Evolutionary conservation across 139 green algal genomes (phyloP).

Genomic region (Protoeuglena noctilucae): DNA sequence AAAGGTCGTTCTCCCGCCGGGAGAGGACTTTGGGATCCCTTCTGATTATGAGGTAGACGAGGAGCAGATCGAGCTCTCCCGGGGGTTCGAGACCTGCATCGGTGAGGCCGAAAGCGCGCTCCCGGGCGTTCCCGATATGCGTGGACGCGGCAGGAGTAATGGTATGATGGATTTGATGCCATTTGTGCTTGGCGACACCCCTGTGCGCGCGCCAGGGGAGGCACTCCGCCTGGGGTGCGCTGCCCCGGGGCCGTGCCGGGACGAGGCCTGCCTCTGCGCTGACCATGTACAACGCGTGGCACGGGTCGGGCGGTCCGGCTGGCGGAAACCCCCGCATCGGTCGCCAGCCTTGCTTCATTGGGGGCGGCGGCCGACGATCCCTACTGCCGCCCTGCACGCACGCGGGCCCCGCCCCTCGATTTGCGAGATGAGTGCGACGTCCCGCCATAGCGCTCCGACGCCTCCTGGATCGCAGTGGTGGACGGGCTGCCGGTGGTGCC

Average conservation of each 20-base stretch:
- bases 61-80: constrained; percentile 37
- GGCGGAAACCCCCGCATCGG: too few species aligned
- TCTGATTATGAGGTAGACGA: constrained; percentile 74
- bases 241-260: neutral
- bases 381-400: neutral
- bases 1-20: constrained; percentile 69
- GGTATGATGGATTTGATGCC: neutral
- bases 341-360: too few species aligned
- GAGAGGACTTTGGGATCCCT: constrained; percentile 77
- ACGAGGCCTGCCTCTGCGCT: too few species aligned
- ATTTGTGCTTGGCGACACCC: neutral
- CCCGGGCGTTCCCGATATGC: constrained; percentile 70
- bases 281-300: too few species aligned
- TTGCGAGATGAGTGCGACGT: neutral
- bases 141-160: neutral
- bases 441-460: neutral
- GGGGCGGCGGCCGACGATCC: neutral
- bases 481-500: constrained; percentile 77
- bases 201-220: constrained; percentile 1
- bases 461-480: constrained; percentile 55
- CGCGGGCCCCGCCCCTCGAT: neutral
- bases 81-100: too few species aligned
- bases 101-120: constrained; percentile 82
- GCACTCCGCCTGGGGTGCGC: neutral
- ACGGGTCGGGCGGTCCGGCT: too few species aligned